A percentile compares a stretch with the other conserved stretches of the same genome.
These are phyloP conservation scores for Mortierella sp. DNA, from an alignment of 371 early-diverging fungal genomes.

Conservation along the genomic window DNA sequence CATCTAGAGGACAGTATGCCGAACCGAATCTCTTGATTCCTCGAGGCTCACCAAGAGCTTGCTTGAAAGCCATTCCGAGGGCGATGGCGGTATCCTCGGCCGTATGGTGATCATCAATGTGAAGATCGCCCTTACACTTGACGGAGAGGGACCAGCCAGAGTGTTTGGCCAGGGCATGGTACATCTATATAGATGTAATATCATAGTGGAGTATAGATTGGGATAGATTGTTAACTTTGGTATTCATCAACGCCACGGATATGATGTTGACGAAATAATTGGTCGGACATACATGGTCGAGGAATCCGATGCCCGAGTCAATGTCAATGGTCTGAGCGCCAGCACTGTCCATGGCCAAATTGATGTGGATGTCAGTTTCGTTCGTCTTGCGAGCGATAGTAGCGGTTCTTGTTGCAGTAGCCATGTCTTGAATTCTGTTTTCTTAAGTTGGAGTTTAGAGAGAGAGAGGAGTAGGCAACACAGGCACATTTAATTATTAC, in stretches of 20 bases:
- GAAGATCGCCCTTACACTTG: slow-evolving; percentile 89
- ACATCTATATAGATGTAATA: slow-evolving; percentile 76
- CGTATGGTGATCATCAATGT: slow-evolving; percentile 98
- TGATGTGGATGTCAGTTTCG: slow-evolving; percentile 90
- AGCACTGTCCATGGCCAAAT: slow-evolving; percentile 71
- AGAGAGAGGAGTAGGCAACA: background rate
- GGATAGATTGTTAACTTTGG: background rate
- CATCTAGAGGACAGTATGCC: slow-evolving; percentile 96
- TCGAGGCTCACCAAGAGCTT: slow-evolving; percentile 90
- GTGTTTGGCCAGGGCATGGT: slow-evolving; percentile 96
- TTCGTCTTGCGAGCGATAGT: slow-evolving; percentile 88
- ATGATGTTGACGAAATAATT: background rate
- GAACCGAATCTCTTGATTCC: slow-evolving; percentile 96
- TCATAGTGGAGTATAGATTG: background rate
- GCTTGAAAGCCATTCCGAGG: slow-evolving; percentile 92
- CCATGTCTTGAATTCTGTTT: slow-evolving; percentile 15
- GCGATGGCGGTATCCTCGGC: slow-evolving; percentile 97
- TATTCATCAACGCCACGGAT: background rate
- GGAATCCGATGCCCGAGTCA: slow-evolving; percentile 95
- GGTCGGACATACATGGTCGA: slow-evolving; percentile 85
- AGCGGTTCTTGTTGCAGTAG: slow-evolving; percentile 62
- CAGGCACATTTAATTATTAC: background rate
- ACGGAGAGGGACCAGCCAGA: slow-evolving; percentile 88
- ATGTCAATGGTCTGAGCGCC: slow-evolving; percentile 78
- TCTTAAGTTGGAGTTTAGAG: background rate